Base-by-base conservation (phyloP, 768 basidiomycete species). In the Termitomyces sp. region DNA sequence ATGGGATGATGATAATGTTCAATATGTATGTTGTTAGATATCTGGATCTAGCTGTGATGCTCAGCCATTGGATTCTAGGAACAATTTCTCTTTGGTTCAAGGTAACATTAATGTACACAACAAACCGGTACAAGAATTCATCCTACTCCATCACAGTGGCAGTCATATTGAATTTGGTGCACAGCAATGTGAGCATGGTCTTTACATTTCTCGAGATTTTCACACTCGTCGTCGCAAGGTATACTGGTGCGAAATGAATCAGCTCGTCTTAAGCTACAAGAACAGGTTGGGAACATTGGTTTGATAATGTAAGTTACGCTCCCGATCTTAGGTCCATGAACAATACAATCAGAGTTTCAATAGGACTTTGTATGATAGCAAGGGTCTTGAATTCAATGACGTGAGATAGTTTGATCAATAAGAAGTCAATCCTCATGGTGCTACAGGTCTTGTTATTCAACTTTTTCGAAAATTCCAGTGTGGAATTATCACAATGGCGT, bases 391-490 rank as follows among this genome's bases (percentile, higher is more conserved):
- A 63, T 87, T 87, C 67, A 79, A 85, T 61, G 85, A 87, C 63
- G 86, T 85, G 52, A 45, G 70, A 51, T n/a, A 34, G 27, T 36
- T 20, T 30, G 6, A 6, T 47, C 33, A 18, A 45, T 12, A 11
- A 46, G 22, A 27, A 37, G 18, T 7, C 11, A 16, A 24, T 33
- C 18, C 16, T 56, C 6, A 56, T 6, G 12, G 7, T 30, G 11
- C 4, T 4, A 46, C 57, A 89, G 88, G 88, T 91, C 4, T 74
- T 91, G 3, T 65, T 91, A 12, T 90, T 85, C 64, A 84, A 91
- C 61, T 90, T 90, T 69, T 91, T 91, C 63, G 78, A 82, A 27
- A 86, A 88, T 62, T 91, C 89, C 0, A 63, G 66, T 0, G 69
- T 81, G 2, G 78, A 78, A 42, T 57, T 67, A 1, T 69, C 80